These are phyloP conservation scores for Penicillium sp. DNA, from an alignment of 2,329 filamentous ascomycete species.

Conservation along the genomic window DNA sequence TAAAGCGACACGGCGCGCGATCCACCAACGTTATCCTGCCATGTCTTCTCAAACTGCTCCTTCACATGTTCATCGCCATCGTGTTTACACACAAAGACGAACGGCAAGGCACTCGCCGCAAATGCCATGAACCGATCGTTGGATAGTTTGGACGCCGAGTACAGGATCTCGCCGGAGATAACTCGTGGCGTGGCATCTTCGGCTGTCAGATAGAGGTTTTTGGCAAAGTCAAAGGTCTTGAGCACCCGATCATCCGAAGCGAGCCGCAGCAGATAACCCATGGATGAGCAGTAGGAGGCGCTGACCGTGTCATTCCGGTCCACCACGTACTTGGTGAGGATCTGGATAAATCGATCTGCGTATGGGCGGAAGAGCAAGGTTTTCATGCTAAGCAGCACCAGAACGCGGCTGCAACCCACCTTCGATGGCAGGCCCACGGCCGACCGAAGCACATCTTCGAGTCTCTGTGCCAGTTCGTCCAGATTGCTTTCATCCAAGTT, in stretches of 20 bases:
- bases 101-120: conserved; percentile 72
- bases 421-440: conserved; percentile 92
- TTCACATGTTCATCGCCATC: conserved; percentile 77
- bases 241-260: conserved; percentile 59
- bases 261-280: conserved; percentile 75
- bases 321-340: conserved; percentile 76
- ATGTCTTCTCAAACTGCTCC: conserved; percentile 78
- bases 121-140: conserved; percentile 82
- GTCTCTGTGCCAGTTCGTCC: conserved; percentile 64
- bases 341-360: conserved; percentile 69
- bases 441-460: conserved; percentile 77
- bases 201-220: conserved; percentile 73
- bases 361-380: conserved; percentile 71
- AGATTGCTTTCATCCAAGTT: conserved; percentile 77
- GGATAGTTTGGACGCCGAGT: conserved; percentile 79
- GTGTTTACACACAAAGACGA: conserved; percentile 83
- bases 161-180: conserved; percentile 77
- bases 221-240: conserved; percentile 53
- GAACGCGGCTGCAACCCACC: conserved; percentile 80
- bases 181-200: conserved; percentile 74
- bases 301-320: conserved; percentile 94
- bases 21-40: conserved; percentile 87
- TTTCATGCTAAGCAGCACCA: conserved; percentile 80
- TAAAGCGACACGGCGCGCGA: conserved; percentile 78
- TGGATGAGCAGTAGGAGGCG: conserved; percentile 78